Base-by-base conservation (phyloP, 306 rosid species). In the Spatholobus suberectus region DNA sequence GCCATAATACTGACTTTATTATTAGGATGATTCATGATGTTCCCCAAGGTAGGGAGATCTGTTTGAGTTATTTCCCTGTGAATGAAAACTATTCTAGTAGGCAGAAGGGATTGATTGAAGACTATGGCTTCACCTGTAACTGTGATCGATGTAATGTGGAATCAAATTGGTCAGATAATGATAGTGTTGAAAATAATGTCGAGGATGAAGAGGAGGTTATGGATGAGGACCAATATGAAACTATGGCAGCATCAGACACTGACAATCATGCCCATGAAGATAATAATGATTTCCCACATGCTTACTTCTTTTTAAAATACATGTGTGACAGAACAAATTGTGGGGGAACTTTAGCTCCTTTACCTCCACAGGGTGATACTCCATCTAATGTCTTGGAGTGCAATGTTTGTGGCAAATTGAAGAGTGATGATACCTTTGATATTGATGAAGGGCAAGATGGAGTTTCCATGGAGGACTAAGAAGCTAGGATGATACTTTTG, bases 51-150 rank as follows among this genome's bases (percentile, higher is more conserved):
- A 85, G 97, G 85, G 98, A 94, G 90, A 83, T 92, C 21, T 94
- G 97, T 86, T 85, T 94, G 87, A 92, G 98, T 70, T 94, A 92
- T 82, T 94, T 94, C 62, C 97, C 97, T 70, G 96, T 93, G 11
- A 88, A 93, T 47, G 87, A 85, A 62, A 83, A 83, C 34, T 91
- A 80, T 77, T 52, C 90, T 63, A 86, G 81, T 27, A 84, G 96
- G 83, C 97, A 93, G 86, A 91, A 71, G 82, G 89, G 91, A 77
- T 65, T 94, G 88, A 55, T 68, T 44, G 97, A 92, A 85, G 98
- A 92, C 85, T 94, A 94, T 77, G 97, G 97, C 55, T 94, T 94
- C 61, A 27, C 79, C 67, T 94, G 98, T 68, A 81, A 68, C 27
- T 94, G 98, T 73, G 98, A 94, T 73, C 90, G 98, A 9, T 94